Percentiles rank a stretch among this genome's conserved stretches.
Conservation (phyloP, 345 rosid species). For the Hevea brasiliensis region DNA sequence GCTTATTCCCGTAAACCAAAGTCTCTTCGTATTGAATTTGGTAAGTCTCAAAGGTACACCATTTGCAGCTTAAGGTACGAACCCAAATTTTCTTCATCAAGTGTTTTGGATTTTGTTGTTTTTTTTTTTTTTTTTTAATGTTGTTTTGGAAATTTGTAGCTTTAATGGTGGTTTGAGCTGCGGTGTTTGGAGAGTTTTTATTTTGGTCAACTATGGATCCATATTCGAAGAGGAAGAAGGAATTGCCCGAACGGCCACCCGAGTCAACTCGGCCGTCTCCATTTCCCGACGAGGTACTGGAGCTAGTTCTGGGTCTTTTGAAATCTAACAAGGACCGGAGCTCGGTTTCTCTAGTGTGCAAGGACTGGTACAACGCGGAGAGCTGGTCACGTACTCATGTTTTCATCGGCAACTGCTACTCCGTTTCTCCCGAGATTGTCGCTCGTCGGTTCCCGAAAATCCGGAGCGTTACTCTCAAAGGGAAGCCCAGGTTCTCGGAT, state of each 20-base stretch:
- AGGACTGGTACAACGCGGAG: slow-evolving; percentile 65
- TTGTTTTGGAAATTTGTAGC: neutral
- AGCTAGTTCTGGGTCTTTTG: slow-evolving; percentile 48
- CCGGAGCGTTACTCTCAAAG: slow-evolving; percentile 58
- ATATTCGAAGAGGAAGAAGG: slow-evolving; percentile 34
- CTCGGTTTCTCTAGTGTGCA: slow-evolving; percentile 61
- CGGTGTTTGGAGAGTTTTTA: neutral
- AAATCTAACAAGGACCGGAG: slow-evolving; percentile 55
- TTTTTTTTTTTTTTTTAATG: neutral
- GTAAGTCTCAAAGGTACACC: neutral
- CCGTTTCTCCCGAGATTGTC: slow-evolving; percentile 60
- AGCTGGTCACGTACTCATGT: slow-evolving; percentile 58
- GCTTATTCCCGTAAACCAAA: too few relatives aligned
- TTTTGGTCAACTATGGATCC: slow-evolving; percentile 20
- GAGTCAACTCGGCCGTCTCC: slow-evolving; percentile 28
- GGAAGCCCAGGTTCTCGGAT: slow-evolving; percentile 72
- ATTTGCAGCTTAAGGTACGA: neutral
- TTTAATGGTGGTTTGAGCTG: slow-evolving; percentile 4
- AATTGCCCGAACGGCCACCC: slow-evolving; percentile 13
- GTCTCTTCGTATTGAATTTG: neutral
- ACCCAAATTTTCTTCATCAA: neutral
- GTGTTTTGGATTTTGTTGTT: too few relatives aligned
- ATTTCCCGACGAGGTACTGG: slow-evolving; percentile 68
- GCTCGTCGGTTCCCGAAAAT: slow-evolving; percentile 56
- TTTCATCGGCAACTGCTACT: slow-evolving; percentile 73